These are phyloP conservation scores for Aspergillus jensenii DNA, from an alignment of 2,329 filamentous ascomycete species.

Conservation along the genomic window DNA sequence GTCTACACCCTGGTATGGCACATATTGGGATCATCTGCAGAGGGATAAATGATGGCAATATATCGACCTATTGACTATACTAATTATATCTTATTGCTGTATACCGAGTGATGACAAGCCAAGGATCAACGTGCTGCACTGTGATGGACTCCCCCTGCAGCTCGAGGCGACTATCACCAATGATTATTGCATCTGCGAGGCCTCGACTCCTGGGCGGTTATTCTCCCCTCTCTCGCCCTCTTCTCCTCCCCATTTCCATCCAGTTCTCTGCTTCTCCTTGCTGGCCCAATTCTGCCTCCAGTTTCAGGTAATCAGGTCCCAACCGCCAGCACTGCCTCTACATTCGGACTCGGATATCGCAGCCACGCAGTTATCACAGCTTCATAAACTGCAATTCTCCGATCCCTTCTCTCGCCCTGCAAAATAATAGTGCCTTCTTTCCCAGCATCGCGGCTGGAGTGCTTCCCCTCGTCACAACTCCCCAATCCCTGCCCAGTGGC, in stretches of 20 bases:
- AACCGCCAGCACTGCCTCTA: neutral
- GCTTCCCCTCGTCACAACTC: constrained; percentile 4
- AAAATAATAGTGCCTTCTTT: neutral
- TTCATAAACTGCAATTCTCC: constrained; percentile 1
- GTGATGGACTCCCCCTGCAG: constrained; percentile 23
- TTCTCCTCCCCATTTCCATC: neutral
- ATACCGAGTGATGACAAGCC: neutral
- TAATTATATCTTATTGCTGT: neutral
- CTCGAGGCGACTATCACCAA: constrained; percentile 13
- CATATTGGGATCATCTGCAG: too few relatives aligned
- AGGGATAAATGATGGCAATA: too few relatives aligned
- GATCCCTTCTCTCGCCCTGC: neutral
- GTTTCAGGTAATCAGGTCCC: neutral
- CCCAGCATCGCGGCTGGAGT: neutral
- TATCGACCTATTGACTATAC: neutral
- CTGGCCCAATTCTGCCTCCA: neutral
- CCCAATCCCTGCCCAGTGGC: constrained; percentile 13
- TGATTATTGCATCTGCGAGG: constrained; percentile 2
- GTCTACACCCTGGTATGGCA: neutral
- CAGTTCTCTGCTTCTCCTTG: constrained; percentile 6
- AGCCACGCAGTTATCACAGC: neutral
- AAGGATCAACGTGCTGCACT: constrained; percentile 13
- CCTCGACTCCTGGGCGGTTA: constrained; percentile 7
- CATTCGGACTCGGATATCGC: neutral
- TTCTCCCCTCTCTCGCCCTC: neutral